Evolutionary conservation across 2,329 filamentous ascomycete genomes (phyloP).

Genomic region (Geosmithia flava): DNA sequence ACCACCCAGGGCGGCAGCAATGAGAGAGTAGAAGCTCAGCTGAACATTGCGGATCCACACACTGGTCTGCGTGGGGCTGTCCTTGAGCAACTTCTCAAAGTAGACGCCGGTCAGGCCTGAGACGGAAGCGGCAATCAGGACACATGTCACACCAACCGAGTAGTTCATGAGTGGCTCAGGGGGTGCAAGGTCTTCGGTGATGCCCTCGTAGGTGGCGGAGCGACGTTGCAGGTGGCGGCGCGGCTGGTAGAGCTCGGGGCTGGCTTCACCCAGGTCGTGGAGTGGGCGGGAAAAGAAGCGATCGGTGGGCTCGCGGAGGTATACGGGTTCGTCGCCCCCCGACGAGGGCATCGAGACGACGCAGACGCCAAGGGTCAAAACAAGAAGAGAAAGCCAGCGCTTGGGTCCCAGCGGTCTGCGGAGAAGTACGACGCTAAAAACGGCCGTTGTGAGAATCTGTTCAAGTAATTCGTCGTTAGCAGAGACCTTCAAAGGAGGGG

Average conservation of each 20-base stretch:
- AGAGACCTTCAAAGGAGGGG: conserved; percentile 22
- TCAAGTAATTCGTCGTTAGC: conserved; percentile 10
- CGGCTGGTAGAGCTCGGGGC: conserved; percentile 7
- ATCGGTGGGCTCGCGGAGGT: conserved; percentile 50
- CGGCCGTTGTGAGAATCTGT: conserved; percentile 69
- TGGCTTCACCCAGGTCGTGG: conserved; percentile 56
- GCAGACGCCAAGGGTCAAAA: conserved; percentile 72
- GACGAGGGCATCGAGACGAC: conserved; percentile 66
- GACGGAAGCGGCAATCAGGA: conserved; percentile 63
- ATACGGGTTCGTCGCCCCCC: conserved; percentile 32
- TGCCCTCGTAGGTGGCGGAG: conserved; percentile 85
- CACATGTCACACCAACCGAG: conserved; percentile 66
- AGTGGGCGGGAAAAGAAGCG: conserved; percentile 69
- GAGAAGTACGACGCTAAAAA: conserved; percentile 75
- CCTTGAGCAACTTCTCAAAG: conserved; percentile 85
- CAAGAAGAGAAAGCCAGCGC: conserved; percentile 69
- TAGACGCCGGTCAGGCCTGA: conserved; percentile 80
- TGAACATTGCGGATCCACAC: conserved; percentile 95
- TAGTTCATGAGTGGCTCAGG: conserved; percentile 55
- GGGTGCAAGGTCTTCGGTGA: conserved; percentile 45
- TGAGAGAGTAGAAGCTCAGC: conserved; percentile 85
- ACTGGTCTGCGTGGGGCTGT: conserved; percentile 61
- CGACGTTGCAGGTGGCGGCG: conserved; percentile 21
- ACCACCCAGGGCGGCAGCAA: conserved; percentile 77
- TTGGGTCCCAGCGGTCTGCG: conserved; percentile 55